Evolutionary conservation across 1,284 basidiomycete species (phyloP).

Genomic region (Tremellales sp.): DNA sequence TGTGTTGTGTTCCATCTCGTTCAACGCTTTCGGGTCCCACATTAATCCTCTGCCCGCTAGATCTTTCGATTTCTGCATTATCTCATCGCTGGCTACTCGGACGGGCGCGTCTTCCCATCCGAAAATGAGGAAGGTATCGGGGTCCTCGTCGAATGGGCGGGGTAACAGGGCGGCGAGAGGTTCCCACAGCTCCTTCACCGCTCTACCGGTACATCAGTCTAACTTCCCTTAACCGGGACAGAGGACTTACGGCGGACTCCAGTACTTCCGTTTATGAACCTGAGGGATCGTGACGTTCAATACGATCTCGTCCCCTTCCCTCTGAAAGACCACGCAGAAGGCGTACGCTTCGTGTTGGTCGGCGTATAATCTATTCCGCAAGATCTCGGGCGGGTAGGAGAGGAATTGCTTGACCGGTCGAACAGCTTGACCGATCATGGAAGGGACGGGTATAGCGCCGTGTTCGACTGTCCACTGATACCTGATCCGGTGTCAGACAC

Average conservation of each 20-base stretch:
- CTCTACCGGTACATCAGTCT: too few relatives aligned
- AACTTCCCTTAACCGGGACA: too few relatives aligned
- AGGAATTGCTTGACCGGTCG: conserved; percentile 35
- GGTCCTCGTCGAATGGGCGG: too few relatives aligned
- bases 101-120: too few relatives aligned
- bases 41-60: background rate
- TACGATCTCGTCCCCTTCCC: background rate
- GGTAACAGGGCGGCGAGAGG: too few relatives aligned
- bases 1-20: background rate
- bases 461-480: conserved; percentile 26
- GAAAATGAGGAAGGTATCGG: too few relatives aligned
- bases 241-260: too few relatives aligned
- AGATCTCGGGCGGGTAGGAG: conserved; percentile 19
- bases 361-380: conserved; percentile 25
- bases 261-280: too few relatives aligned
- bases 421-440: conserved; percentile 31
- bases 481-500: conserved; percentile 16
- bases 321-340: background rate
- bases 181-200: too few relatives aligned
- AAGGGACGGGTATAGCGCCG: conserved; percentile 11
- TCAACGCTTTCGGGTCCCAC: background rate
- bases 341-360: background rate
- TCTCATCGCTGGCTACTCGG: too few relatives aligned
- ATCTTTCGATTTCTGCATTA: too few relatives aligned
- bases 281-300: too few relatives aligned